Conservation (phyloP, 768 basidiomycete genomes). For the Termitomyces sp. region DNA sequence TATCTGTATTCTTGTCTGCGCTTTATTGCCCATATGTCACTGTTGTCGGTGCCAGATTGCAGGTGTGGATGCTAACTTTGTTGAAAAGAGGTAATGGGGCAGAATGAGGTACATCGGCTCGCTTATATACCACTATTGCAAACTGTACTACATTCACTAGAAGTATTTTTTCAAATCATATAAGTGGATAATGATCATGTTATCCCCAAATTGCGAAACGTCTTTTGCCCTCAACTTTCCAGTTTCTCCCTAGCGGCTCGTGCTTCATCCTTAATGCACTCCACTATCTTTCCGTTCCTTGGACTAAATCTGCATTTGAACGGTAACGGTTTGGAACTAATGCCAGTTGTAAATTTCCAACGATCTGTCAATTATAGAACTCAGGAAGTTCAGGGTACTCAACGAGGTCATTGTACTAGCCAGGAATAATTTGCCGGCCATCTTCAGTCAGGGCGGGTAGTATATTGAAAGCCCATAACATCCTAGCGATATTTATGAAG, state of each 20-base stretch:
- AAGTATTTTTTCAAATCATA: neutral
- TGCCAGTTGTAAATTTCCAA: conserved; percentile 23
- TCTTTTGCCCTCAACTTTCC: neutral
- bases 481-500: conserved; percentile 28
- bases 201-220: too few species aligned
- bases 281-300: conserved; percentile 16
- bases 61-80: neutral
- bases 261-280: conserved; percentile 20
- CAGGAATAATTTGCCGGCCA: conserved; percentile 5
- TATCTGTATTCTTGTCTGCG: neutral
- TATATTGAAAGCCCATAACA: conserved; percentile 32
- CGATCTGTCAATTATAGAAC: neutral
- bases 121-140: neutral
- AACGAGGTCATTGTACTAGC: neutral
- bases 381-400: neutral
- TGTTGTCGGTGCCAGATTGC: neutral
- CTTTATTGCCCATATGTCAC: neutral
- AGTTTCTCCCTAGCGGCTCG: conserved; percentile 12
- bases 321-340: conserved; percentile 26
- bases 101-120: neutral
- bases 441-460: conserved; percentile 9
- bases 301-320: conserved; percentile 26
- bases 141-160: neutral
- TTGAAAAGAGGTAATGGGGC: neutral
- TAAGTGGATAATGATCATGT: neutral